Base-by-base conservation (phyloP, 2,329 filamentous ascomycete species). In the Magnaporthiopsis rhizophila region DNA sequence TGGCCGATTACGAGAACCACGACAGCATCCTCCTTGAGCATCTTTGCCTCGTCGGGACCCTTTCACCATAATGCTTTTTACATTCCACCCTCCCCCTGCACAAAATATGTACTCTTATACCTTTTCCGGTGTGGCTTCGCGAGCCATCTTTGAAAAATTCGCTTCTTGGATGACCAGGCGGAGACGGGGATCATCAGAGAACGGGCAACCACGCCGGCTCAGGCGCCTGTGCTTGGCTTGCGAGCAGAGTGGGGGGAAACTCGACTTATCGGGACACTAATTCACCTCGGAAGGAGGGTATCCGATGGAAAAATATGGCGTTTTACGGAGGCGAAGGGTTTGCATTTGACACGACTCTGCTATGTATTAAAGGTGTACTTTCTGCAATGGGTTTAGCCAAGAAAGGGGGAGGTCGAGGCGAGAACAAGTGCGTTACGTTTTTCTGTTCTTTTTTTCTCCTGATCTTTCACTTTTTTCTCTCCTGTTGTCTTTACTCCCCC, bases 381-480 rank as follows among this genome's bases (percentile, higher is more conserved):
- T 58, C 30, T 58, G 24, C 57, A 28, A 30, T 24, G 57, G 57
- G 26, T 58, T 24, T 58, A 53, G 57, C 57, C 24, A 13, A 21
- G 57, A 28, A 58, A 28, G 13, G 57, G 24, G 57, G 58, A 60
- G 58, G 45, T n/a, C 9, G 12, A 26, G 26, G 57, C 24, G 13
- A 30, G 12, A 58, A 58, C 57, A 30, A 60, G 32, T 32, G 28
- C 57, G 26, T 58, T 58, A 58, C 15, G 7, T 32, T 32, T 32
- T 50, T 63, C 26, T 50, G 34, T 63, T 59, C 64, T 18, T 38
- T 15, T 38, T 38, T 38, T 53, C 60, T 50, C 60, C 9, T 64
- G 57, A 11, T 62, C 57, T 65, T 62, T 60, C 36, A 60, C 45
- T 64, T 58, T 61, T 61, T 64, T 65, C 61, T 61, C 12, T 60